Conservation (phyloP, 768 basidiomycete species). For the Lactarius indigo region DNA sequence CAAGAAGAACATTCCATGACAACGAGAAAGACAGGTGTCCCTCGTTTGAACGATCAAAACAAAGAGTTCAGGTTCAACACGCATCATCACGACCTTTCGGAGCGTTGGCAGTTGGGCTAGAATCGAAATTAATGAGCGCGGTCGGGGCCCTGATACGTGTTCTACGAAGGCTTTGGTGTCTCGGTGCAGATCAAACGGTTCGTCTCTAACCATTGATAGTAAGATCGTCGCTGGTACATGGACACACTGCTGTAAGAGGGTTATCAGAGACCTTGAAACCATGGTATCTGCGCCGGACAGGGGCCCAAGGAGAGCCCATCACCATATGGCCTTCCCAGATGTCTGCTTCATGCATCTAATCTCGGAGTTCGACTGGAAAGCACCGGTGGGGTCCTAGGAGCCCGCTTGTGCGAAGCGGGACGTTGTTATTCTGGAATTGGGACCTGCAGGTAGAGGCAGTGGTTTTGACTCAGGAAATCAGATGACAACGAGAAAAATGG, state of each 20-base stretch:
- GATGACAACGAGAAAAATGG: neutral
- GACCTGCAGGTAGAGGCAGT: neutral
- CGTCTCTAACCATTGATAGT: conserved; percentile 8
- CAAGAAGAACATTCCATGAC: conserved; percentile 1
- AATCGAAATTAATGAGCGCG: conserved; percentile 1
- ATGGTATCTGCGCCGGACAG: conserved; percentile 3
- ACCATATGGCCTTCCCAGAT: neutral
- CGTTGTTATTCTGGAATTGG: neutral
- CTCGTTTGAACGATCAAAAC: conserved; percentile 1
- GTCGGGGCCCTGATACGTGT: conserved; percentile 1
- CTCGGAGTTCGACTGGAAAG: conserved; percentile 6
- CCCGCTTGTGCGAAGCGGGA: neutral
- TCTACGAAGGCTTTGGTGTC: neutral
- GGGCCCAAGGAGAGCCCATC: neutral
- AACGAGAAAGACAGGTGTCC: neutral
- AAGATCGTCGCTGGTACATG: neutral
- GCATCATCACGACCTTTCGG: neutral
- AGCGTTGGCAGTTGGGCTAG: neutral
- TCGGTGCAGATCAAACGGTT: conserved; percentile 2
- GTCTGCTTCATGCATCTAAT: neutral
- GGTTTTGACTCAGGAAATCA: neutral
- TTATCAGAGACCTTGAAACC: neutral
- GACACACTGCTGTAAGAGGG: neutral
- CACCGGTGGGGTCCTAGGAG: conserved; percentile 2
- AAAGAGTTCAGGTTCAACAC: neutral